Conservation (phyloP, 176 grass and related monocot species). For the Puccinellia tenuiflora region DNA sequence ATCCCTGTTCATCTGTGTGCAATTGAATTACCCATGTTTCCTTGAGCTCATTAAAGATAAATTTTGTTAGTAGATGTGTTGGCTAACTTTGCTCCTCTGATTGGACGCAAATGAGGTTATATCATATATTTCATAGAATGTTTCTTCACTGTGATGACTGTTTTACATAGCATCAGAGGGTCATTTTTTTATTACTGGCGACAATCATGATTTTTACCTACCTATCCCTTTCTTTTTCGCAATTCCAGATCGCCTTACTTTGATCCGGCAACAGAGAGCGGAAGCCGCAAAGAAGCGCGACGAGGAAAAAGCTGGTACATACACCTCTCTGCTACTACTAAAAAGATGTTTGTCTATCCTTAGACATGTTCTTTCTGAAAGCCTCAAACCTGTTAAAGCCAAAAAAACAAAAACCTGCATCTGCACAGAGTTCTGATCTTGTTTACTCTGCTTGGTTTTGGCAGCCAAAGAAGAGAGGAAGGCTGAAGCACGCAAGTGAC, state of each 20-base stretch:
- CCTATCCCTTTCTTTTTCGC: background rate
- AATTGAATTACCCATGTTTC: background rate
- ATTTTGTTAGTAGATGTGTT: background rate
- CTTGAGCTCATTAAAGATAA: background rate
- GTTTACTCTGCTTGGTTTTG: slow-evolving; percentile 20
- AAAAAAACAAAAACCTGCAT: background rate
- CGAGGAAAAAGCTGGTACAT: slow-evolving; percentile 90
- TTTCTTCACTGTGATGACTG: background rate
- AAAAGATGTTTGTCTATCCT: background rate
- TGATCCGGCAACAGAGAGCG: slow-evolving; percentile 68
- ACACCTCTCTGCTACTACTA: background rate
- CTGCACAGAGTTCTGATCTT: background rate
- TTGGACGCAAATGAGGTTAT: background rate
- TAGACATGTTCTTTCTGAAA: background rate
- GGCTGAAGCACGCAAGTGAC: slow-evolving; percentile 49
- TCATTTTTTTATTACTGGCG: background rate
- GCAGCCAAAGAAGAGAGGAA: slow-evolving; percentile 71
- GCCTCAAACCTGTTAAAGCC: background rate
- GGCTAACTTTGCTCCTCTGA: background rate
- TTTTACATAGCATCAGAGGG: background rate
- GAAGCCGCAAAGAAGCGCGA: slow-evolving; percentile 85
- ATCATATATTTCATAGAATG: background rate
- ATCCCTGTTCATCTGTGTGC: background rate
- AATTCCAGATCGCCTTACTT: slow-evolving; percentile 58
- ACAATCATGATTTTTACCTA: background rate